These are phyloP conservation scores for Phytophthora crassamura DNA, from an alignment of 352 stramenopile genomes.

Conservation along the genomic window DNA sequence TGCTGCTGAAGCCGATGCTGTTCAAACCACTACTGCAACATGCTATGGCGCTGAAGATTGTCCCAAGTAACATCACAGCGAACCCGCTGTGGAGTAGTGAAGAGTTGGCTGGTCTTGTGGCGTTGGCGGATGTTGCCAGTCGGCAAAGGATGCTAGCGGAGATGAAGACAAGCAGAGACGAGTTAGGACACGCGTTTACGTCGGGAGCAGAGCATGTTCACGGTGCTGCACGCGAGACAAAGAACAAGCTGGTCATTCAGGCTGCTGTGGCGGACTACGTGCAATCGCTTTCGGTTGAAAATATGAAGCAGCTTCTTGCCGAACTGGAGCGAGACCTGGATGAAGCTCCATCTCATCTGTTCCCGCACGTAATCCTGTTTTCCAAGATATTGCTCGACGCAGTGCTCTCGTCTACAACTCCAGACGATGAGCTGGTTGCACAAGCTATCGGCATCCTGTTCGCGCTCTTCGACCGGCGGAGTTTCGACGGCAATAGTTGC, in stretches of 20 bases:
- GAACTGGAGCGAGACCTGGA: slow-evolving; percentile 44
- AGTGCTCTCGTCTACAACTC: neutral
- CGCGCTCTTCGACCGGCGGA: slow-evolving; percentile 30
- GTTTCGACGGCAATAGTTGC: slow-evolving; percentile 33
- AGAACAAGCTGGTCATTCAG: neutral
- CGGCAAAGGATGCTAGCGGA: slow-evolving; percentile 10
- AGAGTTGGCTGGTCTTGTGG: slow-evolving; percentile 15
- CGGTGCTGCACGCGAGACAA: neutral
- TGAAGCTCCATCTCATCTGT: slow-evolving; percentile 29
- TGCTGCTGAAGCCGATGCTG: slow-evolving; percentile 47
- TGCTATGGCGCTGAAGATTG: slow-evolving; percentile 34
- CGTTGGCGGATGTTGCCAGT: slow-evolving; percentile 11
- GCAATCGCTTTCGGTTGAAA: slow-evolving; percentile 6
- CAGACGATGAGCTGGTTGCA: slow-evolving; percentile 9
- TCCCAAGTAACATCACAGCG: slow-evolving; percentile 13
- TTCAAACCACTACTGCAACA: slow-evolving; percentile 51
- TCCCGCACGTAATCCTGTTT: slow-evolving; percentile 38
- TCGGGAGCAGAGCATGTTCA: slow-evolving; percentile 22
- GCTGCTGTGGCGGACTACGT: slow-evolving; percentile 11
- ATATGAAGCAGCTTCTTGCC: slow-evolving; percentile 28
- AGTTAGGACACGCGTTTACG: slow-evolving; percentile 16
- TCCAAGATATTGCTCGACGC: slow-evolving; percentile 20
- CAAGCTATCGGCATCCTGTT: slow-evolving; percentile 30
- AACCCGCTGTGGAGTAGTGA: slow-evolving; percentile 11
- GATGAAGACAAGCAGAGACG: slow-evolving; percentile 19